These are phyloP conservation scores for Rhizoclosmatium globosum DNA, from an alignment of 192 early-diverging fungal species.

Conservation along the genomic window DNA sequence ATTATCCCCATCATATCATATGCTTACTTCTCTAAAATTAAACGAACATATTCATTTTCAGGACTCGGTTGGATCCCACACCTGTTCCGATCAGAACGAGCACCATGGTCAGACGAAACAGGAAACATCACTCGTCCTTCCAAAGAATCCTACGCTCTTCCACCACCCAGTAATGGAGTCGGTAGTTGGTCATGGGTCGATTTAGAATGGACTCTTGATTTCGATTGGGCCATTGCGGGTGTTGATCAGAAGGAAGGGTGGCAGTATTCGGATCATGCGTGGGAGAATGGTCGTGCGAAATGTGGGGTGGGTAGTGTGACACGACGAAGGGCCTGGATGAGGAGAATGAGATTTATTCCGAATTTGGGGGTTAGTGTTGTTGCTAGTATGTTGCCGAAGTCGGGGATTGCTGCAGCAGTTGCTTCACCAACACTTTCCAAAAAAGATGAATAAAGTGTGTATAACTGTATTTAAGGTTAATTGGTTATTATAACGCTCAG, in stretches of 20 bases:
- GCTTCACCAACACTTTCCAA: too few relatives aligned
- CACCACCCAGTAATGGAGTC: constrained; percentile 41
- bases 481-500: too few relatives aligned
- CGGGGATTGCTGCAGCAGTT: too few relatives aligned
- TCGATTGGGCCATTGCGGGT: constrained; percentile 40
- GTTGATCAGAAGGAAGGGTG: constrained; percentile 63
- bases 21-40: not conserved
- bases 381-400: constrained; percentile 12
- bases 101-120: constrained; percentile 72
- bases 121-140: constrained; percentile 58
- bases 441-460: too few relatives aligned
- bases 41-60: constrained; percentile 11
- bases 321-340: constrained; percentile 70
- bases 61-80: constrained; percentile 78
- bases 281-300: constrained; percentile 59
- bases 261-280: constrained; percentile 75
- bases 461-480: too few relatives aligned
- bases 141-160: constrained; percentile 65
- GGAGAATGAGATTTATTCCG: constrained; percentile 50
- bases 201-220: constrained; percentile 67
- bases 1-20: not conserved
- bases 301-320: constrained; percentile 63
- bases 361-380: constrained; percentile 16
- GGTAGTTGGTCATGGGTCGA: constrained; percentile 62
- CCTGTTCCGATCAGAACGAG: constrained; percentile 67